Evolutionary conservation across 768 basidiomycete species (phyloP), one percentile per base, ranked within the genome.

Genomic region (Boletus insuetus): DNA sequence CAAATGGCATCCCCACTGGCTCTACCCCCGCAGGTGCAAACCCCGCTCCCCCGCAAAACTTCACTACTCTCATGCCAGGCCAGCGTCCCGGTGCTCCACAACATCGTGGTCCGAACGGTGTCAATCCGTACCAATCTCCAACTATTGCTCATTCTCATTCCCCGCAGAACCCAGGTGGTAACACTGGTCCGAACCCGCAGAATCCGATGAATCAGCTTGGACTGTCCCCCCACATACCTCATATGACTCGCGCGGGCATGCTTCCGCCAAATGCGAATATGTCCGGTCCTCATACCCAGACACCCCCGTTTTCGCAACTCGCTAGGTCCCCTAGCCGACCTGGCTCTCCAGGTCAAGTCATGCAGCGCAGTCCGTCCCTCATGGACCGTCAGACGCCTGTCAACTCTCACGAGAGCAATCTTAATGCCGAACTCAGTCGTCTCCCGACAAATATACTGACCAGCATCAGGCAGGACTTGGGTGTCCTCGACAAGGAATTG

Each of bases 101-200:
- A 56, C 79, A 77, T 56, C 79, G 79, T 22, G 69, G 64, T 4
- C 73, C 77, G 19, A 80, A 80, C 51, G 82, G 79, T 14, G 57
- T 72, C 14, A 61, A 71, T 53, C 79, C 81, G 10, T 87, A 83
- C 67, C 83, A 79, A 40, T 86, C 85, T 20, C 86, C 86, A 5
- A 84, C 80, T 3, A 84, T 87, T 70, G 75, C 83, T 3, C 79
- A 81, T 48, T 84, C 83, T 3, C 79, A 81, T 48, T 84, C 85
- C 4, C 80, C 83, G 0, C 84, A 84, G 58, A 78, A 79, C 44
- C 66, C 65, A 9, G 70, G 70, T 29, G 65, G 64, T 9, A 75
- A 72, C 26, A 14, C 66, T 4, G 66, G 63, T 22, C 70, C 70
- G 26, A 71, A 60, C 46, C 67, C 60, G 8, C 63, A 68, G 59